Evolutionary conservation across 164 flowering plant genomes (phyloP).

Genomic region (Vitis cinerea): DNA sequence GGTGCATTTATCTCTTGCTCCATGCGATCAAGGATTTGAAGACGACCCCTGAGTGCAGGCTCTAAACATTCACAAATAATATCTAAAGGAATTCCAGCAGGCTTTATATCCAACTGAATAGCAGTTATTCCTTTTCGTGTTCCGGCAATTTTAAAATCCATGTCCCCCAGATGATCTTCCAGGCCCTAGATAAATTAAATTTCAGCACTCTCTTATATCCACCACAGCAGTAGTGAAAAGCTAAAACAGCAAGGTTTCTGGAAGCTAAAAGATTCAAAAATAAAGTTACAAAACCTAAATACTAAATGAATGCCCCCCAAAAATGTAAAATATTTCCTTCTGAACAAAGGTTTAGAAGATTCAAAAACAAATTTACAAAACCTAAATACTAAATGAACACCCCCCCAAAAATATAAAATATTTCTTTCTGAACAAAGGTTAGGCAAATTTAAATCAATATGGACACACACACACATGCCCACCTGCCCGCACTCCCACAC

Average conservation of each 20-base stretch:
- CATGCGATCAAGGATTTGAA: slow-evolving; percentile 89
- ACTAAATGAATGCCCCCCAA: too few relatives aligned
- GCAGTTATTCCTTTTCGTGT: slow-evolving; percentile 87
- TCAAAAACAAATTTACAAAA: too few relatives aligned
- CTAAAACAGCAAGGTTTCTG: neutral
- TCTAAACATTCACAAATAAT: slow-evolving; percentile 83
- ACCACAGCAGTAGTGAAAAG: neutral
- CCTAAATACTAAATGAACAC: too few relatives aligned
- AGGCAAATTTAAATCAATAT: too few relatives aligned
- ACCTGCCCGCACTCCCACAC: too few relatives aligned
- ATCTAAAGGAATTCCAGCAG: slow-evolving; percentile 96
- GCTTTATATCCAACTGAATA: slow-evolving; percentile 96
- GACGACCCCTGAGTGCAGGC: slow-evolving; percentile 80
- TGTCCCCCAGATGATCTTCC: slow-evolving; percentile 98
- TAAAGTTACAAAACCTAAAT: too few relatives aligned
- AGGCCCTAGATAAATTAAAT: slow-evolving; percentile 59
- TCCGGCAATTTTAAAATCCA: slow-evolving; percentile 98
- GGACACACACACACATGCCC: too few relatives aligned
- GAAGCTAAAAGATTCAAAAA: neutral
- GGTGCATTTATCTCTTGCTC: slow-evolving; percentile 75
- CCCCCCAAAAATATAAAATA: too few relatives aligned
- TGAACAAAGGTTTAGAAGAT: too few relatives aligned
- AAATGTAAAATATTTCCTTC: too few relatives aligned
- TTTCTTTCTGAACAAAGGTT: too few relatives aligned
- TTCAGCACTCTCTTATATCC: neutral